phyloP scores from a whole-genome alignment of 345 rosid species.

The Eutrema yunnanense region DNA sequence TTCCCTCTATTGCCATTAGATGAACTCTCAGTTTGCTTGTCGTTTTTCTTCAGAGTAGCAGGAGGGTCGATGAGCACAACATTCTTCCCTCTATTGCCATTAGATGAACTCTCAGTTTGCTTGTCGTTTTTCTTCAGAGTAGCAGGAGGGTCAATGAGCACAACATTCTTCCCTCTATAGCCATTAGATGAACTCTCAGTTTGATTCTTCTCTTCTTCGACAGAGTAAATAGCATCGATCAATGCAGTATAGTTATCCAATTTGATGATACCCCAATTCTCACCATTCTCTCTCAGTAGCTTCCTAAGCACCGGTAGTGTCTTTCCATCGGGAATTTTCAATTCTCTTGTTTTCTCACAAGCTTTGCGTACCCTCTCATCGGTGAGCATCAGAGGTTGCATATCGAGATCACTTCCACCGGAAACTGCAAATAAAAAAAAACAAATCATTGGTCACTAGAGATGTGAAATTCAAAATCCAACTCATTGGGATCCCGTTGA shows the following conservation, averaged over 20 bases:
- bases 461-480: not conserved
- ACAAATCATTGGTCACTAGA: not conserved
- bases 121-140: slow-evolving; percentile 12
- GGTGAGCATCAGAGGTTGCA: not conserved
- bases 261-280: slow-evolving; percentile 49
- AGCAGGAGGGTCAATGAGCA: not conserved
- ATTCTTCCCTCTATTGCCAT: not conserved
- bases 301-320: slow-evolving; percentile 39
- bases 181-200: not conserved
- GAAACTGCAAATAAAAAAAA: slow-evolving; percentile 1
- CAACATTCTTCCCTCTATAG: not conserved
- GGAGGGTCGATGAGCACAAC: not conserved
- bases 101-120: not conserved
- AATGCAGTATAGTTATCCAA: slow-evolving; percentile 51
- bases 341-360: slow-evolving; percentile 34
- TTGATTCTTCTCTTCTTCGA: slow-evolving; percentile 32
- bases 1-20: slow-evolving; percentile 21
- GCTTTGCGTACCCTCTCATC: slow-evolving; percentile 27
- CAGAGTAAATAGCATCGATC: slow-evolving; percentile 49
- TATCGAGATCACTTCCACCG: not conserved
- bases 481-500: not conserved
- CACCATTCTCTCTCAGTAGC: slow-evolving; percentile 16
- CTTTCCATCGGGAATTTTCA: slow-evolving; percentile 43
- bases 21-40: slow-evolving; percentile 28
- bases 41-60: not conserved